Evolutionary conservation across 352 stramenopile genomes (phyloP).

Genomic region (Halophytophthora batemanensis): DNA sequence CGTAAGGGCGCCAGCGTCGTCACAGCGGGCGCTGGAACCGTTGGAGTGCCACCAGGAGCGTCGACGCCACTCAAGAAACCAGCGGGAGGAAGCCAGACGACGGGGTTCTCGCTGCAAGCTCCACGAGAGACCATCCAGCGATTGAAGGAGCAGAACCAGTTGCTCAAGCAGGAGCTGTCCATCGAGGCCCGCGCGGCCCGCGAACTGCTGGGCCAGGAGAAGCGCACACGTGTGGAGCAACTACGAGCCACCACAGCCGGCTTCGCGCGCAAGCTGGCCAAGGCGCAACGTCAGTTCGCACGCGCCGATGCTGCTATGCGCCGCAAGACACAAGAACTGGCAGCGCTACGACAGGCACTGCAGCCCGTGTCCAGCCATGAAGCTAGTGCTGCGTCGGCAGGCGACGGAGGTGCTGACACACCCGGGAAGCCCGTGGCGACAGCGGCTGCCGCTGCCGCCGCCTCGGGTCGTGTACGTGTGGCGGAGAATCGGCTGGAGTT

Average conservation of each 20-base stretch:
- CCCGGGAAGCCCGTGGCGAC: conserved; percentile 18
- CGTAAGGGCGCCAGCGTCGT: conserved; percentile 12
- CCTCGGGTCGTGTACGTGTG: conserved; percentile 42
- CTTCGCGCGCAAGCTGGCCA: conserved; percentile 51
- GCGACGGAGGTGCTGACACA: conserved; percentile 12
- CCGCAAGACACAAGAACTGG: conserved; percentile 48
- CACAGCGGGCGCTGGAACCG: conserved; percentile 3
- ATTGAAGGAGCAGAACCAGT: conserved; percentile 70
- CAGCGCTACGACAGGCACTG: conserved; percentile 26
- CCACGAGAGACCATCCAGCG: conserved; percentile 70
- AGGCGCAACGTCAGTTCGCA: conserved; percentile 34
- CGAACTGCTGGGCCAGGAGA: conserved; percentile 48
- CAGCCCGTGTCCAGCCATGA: conserved; percentile 22
- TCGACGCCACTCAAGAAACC: conserved; percentile 29
- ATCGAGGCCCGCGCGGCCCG: conserved; percentile 64
- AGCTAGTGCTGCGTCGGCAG: conserved; percentile 8
- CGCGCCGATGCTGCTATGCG: conserved; percentile 45
- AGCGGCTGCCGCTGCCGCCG: conserved; percentile 42
- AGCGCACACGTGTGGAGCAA: conserved; percentile 50
- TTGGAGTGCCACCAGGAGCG: conserved; percentile 6
- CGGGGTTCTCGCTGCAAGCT: conserved; percentile 59
- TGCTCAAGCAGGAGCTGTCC: conserved; percentile 69
- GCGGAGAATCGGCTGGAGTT: conserved; percentile 76
- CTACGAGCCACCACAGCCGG: conserved; percentile 46
- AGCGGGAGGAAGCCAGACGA: conserved; percentile 1